These are phyloP conservation scores for Aspergillus ruber DNA, from an alignment of 2,329 filamentous ascomycete species.

Conservation along the genomic window DNA sequence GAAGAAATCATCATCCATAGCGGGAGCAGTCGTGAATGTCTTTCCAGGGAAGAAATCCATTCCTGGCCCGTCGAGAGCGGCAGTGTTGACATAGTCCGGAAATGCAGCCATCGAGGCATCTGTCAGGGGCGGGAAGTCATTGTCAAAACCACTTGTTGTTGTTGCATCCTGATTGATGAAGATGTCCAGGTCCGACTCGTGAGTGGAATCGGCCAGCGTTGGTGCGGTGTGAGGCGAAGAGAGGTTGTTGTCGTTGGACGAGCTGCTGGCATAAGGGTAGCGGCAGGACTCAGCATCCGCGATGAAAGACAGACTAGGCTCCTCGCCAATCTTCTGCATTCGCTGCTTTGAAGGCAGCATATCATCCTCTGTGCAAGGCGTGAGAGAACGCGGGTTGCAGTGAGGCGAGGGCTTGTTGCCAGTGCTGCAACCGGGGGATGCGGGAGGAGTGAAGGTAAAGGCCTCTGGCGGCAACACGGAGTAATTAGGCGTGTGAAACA, in stretches of 20 bases:
- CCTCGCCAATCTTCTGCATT: constrained; percentile 25
- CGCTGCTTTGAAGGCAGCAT: constrained; percentile 27
- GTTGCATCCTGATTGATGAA: constrained; percentile 33
- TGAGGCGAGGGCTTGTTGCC: constrained; percentile 33
- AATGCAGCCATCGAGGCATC: constrained; percentile 25
- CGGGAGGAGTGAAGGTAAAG: constrained; percentile 43
- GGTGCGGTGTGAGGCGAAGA: constrained; percentile 33
- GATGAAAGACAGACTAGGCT: constrained; percentile 22
- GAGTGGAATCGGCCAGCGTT: constrained; percentile 27
- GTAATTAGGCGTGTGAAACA: constrained; percentile 25
- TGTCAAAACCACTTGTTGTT: constrained; percentile 21
- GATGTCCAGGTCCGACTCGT: constrained; percentile 34
- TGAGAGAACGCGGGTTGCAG: constrained; percentile 30
- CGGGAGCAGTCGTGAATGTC: constrained; percentile 16
- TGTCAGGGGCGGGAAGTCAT: constrained; percentile 25
- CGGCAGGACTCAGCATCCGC: constrained; percentile 21
- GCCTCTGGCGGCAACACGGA: constrained; percentile 30
- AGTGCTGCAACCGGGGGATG: constrained; percentile 38
- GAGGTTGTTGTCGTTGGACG: constrained; percentile 25
- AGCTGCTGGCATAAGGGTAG: constrained; percentile 23
- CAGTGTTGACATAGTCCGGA: constrained; percentile 27
- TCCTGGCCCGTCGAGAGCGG: constrained; percentile 26
- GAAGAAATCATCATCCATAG: constrained; percentile 29
- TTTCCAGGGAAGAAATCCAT: constrained; percentile 29
- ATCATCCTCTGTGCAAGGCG: constrained; percentile 33